Percentiles rank a stretch among this genome's conserved stretches.
phyloP scores from a whole-genome alignment of 441 rosid species.

The Croton laevigatus region DNA sequence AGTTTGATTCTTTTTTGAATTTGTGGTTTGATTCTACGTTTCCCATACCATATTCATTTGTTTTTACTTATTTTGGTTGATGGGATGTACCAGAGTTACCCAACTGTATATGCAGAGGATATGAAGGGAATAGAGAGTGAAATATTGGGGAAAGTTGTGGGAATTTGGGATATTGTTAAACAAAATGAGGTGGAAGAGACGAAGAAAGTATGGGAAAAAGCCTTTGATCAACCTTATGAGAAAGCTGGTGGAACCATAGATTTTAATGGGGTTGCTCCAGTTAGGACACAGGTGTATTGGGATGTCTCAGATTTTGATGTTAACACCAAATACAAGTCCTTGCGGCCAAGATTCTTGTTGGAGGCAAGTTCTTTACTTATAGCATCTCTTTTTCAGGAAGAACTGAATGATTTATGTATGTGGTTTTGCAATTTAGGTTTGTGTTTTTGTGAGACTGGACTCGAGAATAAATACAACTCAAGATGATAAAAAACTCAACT shows the following conservation, averaged over 20 bases:
- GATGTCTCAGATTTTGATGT: conserved; percentile 58
- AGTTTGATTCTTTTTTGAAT: neutral
- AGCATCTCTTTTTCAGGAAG: neutral
- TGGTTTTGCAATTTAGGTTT: conserved; percentile 42
- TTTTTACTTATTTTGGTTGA: neutral
- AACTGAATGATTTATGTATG: neutral
- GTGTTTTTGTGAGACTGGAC: conserved; percentile 47
- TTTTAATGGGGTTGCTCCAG: conserved; percentile 25
- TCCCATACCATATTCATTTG: neutral
- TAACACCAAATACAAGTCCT: conserved; percentile 67
- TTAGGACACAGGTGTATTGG: conserved; percentile 52
- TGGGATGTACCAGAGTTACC: conserved; percentile 61
- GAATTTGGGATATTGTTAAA: conserved; percentile 46
- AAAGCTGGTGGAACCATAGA: conserved; percentile 66
- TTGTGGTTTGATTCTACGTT: neutral
- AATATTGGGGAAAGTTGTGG: conserved; percentile 38
- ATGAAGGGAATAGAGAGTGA: conserved; percentile 52
- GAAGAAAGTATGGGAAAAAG: conserved; percentile 55
- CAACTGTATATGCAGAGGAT: conserved; percentile 67
- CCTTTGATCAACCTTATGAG: conserved; percentile 73
- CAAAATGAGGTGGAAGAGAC: conserved; percentile 50
- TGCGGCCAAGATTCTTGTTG: conserved; percentile 69
- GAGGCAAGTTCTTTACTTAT: conserved; percentile 39
- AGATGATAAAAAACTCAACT: conserved; percentile 29
- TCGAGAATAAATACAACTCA: conserved; percentile 29